Conservation (phyloP, 768 basidiomycete genomes). For the Lanmaoa pseudosensibilis region DNA sequence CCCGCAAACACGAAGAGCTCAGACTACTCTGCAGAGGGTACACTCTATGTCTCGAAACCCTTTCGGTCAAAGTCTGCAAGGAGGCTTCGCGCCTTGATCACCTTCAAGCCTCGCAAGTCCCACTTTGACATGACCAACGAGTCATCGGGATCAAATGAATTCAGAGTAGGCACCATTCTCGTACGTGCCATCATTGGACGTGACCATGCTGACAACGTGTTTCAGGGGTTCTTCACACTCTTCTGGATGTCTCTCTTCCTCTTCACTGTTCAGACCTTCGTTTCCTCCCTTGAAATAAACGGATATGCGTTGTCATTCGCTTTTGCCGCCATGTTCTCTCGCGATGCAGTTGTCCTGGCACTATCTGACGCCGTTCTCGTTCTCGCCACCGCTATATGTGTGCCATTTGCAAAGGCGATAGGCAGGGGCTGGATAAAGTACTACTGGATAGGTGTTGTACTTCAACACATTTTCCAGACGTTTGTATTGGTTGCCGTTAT, state of each 20-base stretch:
- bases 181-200: neutral
- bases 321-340: constrained; percentile 86
- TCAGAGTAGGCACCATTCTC: constrained; percentile 51
- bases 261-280: constrained; percentile 74
- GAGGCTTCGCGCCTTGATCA: constrained; percentile 78
- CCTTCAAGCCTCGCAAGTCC: constrained; percentile 84
- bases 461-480: constrained; percentile 84
- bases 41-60: constrained; percentile 72
- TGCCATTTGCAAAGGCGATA: constrained; percentile 79
- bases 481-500: constrained; percentile 69
- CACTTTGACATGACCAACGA: constrained; percentile 83
- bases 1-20: neutral
- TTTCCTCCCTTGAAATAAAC: constrained; percentile 71
- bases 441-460: constrained; percentile 66
- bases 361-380: constrained; percentile 84
- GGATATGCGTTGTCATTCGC: constrained; percentile 76
- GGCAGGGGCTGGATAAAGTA: constrained; percentile 80
- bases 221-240: constrained; percentile 87
- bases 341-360: constrained; percentile 80
- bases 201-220: constrained; percentile 4
- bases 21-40: constrained; percentile 55
- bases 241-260: constrained; percentile 93
- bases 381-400: constrained; percentile 68
- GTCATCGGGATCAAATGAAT: constrained; percentile 74
- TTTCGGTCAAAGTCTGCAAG: constrained; percentile 73